A percentile compares a stretch with the other conserved stretches of the same genome.
These are phyloP conservation scores for Podosphaera fusca DNA, from an alignment of 2,329 filamentous ascomycete species.

Conservation along the genomic window DNA sequence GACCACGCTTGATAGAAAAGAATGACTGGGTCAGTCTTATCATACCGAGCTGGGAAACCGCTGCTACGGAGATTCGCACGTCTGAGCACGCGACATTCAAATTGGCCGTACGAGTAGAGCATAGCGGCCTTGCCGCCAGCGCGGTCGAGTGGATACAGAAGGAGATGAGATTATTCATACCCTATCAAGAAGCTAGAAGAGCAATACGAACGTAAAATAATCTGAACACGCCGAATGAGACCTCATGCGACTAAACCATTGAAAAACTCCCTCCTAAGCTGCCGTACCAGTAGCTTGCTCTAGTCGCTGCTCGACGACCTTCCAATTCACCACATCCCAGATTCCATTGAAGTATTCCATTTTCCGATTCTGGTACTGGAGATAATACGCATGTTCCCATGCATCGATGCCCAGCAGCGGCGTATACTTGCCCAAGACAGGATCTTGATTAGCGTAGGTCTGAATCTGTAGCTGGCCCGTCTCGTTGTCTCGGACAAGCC, in stretches of 20 bases:
- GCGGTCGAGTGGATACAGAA: neutral
- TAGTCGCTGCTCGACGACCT: slow-evolving; percentile 61
- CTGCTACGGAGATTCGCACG: too few species aligned
- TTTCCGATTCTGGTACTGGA: slow-evolving; percentile 61
- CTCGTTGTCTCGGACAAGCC: slow-evolving; percentile 31
- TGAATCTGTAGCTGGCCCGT: slow-evolving; percentile 34
- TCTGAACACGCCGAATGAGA: neutral
- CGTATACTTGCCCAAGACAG: slow-evolving; percentile 59
- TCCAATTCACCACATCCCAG: slow-evolving; percentile 77
- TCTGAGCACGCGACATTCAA: too few species aligned
- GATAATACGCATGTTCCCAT: slow-evolving; percentile 87
- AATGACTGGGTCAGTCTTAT: too few species aligned
- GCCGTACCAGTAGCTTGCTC: slow-evolving; percentile 10
- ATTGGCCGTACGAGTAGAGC: too few species aligned
- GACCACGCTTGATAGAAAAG: too few species aligned
- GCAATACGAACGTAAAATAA: neutral
- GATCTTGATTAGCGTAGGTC: slow-evolving; percentile 70
- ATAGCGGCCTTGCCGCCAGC: too few species aligned
- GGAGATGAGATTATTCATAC: neutral
- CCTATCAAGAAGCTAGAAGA: neutral
- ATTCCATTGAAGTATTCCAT: slow-evolving; percentile 53
- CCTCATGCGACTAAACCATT: neutral
- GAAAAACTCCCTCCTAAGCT: neutral
- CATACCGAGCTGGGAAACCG: too few species aligned
- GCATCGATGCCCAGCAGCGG: slow-evolving; percentile 80